Evolutionary conservation across 768 basidiomycete species (phyloP).

Genomic region (Tylopilus plumbeoviolaceoides): DNA sequence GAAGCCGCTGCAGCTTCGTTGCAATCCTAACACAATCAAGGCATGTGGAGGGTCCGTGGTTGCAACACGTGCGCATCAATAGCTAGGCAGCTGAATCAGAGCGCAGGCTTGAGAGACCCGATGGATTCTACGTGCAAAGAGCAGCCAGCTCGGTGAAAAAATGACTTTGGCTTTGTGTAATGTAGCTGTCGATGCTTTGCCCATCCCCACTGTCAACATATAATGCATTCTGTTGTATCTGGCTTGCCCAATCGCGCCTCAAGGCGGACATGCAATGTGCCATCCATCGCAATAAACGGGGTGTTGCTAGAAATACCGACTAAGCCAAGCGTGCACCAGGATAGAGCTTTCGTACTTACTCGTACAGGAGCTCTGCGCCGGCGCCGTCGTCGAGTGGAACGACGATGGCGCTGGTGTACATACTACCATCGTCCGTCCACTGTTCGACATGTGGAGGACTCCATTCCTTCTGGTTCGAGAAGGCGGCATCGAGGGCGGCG

Average conservation of each 20-base stretch:
- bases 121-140: too few species aligned
- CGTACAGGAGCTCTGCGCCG: slow-evolving; percentile 47
- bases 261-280: slow-evolving; percentile 40
- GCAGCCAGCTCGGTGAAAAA: not conserved
- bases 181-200: not conserved
- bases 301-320: slow-evolving; percentile 33
- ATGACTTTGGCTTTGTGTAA: not conserved
- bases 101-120: not conserved
- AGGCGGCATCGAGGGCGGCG: slow-evolving; percentile 2
- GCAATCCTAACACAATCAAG: slow-evolving; percentile 1
- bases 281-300: slow-evolving; percentile 44
- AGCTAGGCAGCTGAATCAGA: not conserved
- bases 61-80: not conserved
- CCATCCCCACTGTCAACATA: not conserved
- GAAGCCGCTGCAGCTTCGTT: not conserved
- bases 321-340: not conserved
- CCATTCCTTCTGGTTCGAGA: slow-evolving; percentile 4
- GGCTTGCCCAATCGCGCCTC: slow-evolving; percentile 43
- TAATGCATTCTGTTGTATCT: slow-evolving; percentile 32
- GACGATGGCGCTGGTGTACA: slow-evolving; percentile 30
- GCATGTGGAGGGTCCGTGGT: slow-evolving; percentile 2
- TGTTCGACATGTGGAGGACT: slow-evolving; percentile 5
- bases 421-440: slow-evolving; percentile 8
- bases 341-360: slow-evolving; percentile 36
- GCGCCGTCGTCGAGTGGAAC: slow-evolving; percentile 38